Evolutionary conservation across 768 basidiomycete species (phyloP).

Genomic region (Termitomyces eurrhizus): DNA sequence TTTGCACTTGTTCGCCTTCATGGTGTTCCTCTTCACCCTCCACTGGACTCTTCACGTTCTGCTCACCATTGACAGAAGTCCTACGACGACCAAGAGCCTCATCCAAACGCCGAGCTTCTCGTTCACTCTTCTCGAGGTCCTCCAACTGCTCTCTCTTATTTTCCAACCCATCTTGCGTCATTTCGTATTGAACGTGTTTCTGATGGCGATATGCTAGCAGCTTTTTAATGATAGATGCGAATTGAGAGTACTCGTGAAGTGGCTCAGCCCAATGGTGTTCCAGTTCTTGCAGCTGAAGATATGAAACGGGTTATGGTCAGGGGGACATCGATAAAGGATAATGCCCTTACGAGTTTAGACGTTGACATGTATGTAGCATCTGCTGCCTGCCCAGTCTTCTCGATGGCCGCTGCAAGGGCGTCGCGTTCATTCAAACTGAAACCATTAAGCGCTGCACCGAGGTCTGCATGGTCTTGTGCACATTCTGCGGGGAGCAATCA

Average conservation of each 20-base stretch:
- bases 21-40: conserved; percentile 22
- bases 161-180: conserved; percentile 90
- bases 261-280: conserved; percentile 97
- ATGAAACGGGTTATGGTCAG: conserved; percentile 6
- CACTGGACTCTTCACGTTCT: conserved; percentile 20
- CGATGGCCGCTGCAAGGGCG: conserved; percentile 75
- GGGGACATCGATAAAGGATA: neutral
- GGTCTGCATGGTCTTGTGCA: conserved; percentile 83
- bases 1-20: conserved; percentile 22
- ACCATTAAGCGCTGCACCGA: conserved; percentile 89
- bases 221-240: conserved; percentile 91
- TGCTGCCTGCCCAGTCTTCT: conserved; percentile 95
- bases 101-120: conserved; percentile 84
- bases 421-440: conserved; percentile 86
- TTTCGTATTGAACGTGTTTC: conserved; percentile 97
- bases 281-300: conserved; percentile 78
- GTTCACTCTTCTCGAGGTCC: conserved; percentile 89
- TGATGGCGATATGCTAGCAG: conserved; percentile 93
- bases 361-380: conserved; percentile 94
- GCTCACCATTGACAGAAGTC: conserved; percentile 19
- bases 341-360: conserved; percentile 66
- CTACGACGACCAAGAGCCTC: conserved; percentile 73
- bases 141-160: conserved; percentile 79
- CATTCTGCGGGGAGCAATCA: conserved; percentile 44
- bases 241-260: conserved; percentile 92